These are phyloP conservation scores for Cladophialophora bantiana DNA, from an alignment of 2,329 filamentous ascomycete genomes.

Conservation along the genomic window DNA sequence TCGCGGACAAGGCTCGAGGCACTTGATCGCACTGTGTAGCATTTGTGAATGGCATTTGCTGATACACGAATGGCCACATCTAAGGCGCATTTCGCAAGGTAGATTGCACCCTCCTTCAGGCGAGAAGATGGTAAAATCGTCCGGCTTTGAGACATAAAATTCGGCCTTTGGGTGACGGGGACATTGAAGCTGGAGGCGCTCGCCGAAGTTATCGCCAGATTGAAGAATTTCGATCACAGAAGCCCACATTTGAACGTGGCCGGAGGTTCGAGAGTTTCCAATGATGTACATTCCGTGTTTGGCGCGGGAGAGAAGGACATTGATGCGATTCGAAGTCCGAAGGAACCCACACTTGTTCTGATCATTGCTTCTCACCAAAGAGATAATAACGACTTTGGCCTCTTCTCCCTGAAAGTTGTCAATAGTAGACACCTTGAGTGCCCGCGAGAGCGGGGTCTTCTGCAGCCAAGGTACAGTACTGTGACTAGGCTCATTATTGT, in stretches of 20 bases:
- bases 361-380: conserved; percentile 73
- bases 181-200: conserved; percentile 62
- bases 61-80: conserved; percentile 55
- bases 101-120: conserved; percentile 69
- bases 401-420: conserved; percentile 84
- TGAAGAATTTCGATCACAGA: conserved; percentile 56
- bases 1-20: conserved; percentile 51
- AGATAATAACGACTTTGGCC: conserved; percentile 72
- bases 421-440: conserved; percentile 67
- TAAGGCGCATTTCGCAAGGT: conserved; percentile 55
- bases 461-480: background rate
- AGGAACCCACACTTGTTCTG: conserved; percentile 69
- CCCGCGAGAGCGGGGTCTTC: conserved; percentile 54
- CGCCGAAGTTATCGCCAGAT: conserved; percentile 56
- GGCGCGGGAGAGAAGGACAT: conserved; percentile 69
- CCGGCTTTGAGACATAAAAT: conserved; percentile 61
- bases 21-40: conserved; percentile 52
- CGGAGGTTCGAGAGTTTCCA: conserved; percentile 68
- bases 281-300: conserved; percentile 75
- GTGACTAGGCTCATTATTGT: conserved; percentile 40
- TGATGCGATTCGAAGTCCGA: conserved; percentile 68
- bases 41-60: conserved; percentile 54
- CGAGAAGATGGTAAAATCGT: conserved; percentile 62
- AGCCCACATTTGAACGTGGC: conserved; percentile 49
- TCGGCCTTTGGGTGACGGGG: conserved; percentile 63